Evolutionary conservation across 371 early-diverging fungal genomes (phyloP), one percentile per base, ranked within the genome.

Genomic region (Actinomortierella ambigua): DNA sequence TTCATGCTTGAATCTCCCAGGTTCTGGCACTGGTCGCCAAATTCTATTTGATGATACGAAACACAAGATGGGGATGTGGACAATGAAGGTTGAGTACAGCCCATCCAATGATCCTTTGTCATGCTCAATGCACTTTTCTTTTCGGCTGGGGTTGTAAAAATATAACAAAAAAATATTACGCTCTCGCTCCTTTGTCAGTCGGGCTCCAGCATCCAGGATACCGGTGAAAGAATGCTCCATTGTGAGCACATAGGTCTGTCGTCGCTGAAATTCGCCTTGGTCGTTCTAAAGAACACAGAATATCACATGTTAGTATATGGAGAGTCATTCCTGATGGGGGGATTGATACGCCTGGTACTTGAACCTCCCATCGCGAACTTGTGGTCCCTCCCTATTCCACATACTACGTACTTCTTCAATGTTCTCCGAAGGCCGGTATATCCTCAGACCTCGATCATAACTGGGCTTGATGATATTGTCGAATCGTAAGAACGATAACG

Each of bases 1-100:
- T 86, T 85, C 59, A 85, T 86, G 14, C 84, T 77, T 39, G 80
- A 60, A 50, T 86, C 86, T 7, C 87, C 87, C 65, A 86, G 78
- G 24, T 82, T 79, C 4, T 78, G 75, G 63, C 83, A 70, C 0
- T 49, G 53, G 48, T 85, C 85, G 1, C 81, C 80, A 4, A 86
- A 60, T 20, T 73, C 80, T 80, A 60, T 26, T n/a, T n/a, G 24
- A 46, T 23, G 6, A 29, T 11, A 18, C 6, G 34, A 27, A 18
- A 17, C 17, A 2, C 14, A 29, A n/a, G n/a, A n/a, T n/a, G n/a
- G n/a, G n/a, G n/a, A n/a, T n/a, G n/a, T n/a, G n/a, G n/a, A n/a
- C n/a, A n/a, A n/a, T n/a, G n/a, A n/a, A n/a, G n/a, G n/a, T n/a
- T n/a, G n/a, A n/a, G n/a, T n/a, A n/a, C n/a, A n/a, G n/a, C n/a